A percentile compares a stretch with the other conserved stretches of the same genome.
Conservation (phyloP, 2,329 filamentous ascomycete species). For the Exophiala calicioides region DNA sequence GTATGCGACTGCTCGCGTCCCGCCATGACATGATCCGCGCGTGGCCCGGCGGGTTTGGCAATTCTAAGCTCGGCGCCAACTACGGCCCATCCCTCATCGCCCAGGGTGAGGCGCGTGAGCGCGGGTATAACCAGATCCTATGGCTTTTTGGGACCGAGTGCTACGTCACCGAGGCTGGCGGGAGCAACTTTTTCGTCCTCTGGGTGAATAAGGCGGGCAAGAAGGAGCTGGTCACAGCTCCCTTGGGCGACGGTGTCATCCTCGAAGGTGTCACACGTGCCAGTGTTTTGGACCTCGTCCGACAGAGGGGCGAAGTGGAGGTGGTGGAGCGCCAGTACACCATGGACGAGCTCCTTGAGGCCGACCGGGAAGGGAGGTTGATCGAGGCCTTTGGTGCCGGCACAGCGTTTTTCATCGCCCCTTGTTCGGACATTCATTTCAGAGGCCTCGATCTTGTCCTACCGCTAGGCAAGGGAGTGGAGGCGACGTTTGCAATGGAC, state of each 20-base stretch:
- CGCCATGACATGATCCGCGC: constrained; percentile 82
- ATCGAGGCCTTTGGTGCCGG: constrained; percentile 85
- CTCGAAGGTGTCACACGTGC: constrained; percentile 85
- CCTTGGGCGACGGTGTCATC: constrained; percentile 78
- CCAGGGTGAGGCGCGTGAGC: constrained; percentile 69
- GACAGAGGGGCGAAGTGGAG: constrained; percentile 66
- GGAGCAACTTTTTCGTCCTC: constrained; percentile 87
- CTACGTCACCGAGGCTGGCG: constrained; percentile 85
- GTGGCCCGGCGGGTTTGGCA: constrained; percentile 91
- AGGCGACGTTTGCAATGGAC: constrained; percentile 51
- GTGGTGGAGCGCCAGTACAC: constrained; percentile 81
- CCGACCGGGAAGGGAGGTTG: constrained; percentile 71
- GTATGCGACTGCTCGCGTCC: constrained; percentile 60
- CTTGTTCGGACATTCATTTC: constrained; percentile 28
- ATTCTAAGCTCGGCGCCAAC: constrained; percentile 90
- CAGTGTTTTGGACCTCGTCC: constrained; percentile 72
- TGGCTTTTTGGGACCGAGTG: constrained; percentile 82
- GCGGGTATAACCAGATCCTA: constrained; percentile 86
- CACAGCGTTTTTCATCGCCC: constrained; percentile 58
- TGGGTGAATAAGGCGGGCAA: constrained; percentile 59
- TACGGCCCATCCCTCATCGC: constrained; percentile 83
- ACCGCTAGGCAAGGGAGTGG: constrained; percentile 57
- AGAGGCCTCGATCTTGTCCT: constrained; percentile 38
- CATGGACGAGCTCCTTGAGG: constrained; percentile 74
- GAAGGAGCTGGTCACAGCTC: constrained; percentile 76